Evolutionary conservation across 192 early-diverging fungal species (phyloP).

Genomic region (Coemansia sp.): DNA sequence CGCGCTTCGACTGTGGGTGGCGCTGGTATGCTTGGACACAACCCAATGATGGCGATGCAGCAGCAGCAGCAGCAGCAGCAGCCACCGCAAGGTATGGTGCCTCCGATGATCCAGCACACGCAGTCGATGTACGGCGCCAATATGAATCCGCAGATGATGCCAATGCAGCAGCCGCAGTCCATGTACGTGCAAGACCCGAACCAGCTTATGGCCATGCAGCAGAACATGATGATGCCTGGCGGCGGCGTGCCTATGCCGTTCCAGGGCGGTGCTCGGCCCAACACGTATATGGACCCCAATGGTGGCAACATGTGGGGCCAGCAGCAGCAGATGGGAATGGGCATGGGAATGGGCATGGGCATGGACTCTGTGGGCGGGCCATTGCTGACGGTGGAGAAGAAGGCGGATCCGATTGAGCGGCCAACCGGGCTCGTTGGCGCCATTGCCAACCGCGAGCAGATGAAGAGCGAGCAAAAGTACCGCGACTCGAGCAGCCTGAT

Average conservation of each 20-base stretch:
- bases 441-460: conserved; percentile 56
- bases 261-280: conserved; percentile 35
- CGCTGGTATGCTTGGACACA: conserved; percentile 11
- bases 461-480: conserved; percentile 57
- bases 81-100: conserved; percentile 28
- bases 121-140: conserved; percentile 41
- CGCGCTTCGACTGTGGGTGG: conserved; percentile 31
- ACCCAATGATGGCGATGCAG: conserved; percentile 29
- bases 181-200: conserved; percentile 40
- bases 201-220: conserved; percentile 27
- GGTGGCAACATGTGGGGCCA: conserved; percentile 42
- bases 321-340: conserved; percentile 35
- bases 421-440: conserved; percentile 55
- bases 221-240: conserved; percentile 27
- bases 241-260: conserved; percentile 39
- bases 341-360: conserved; percentile 42
- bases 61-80: conserved; percentile 35
- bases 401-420: conserved; percentile 48
- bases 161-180: conserved; percentile 43
- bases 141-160: conserved; percentile 22
- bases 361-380: conserved; percentile 47
- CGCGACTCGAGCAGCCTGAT: conserved; percentile 55
- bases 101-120: conserved; percentile 20
- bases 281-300: conserved; percentile 41
- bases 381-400: conserved; percentile 52